Conservation (phyloP, 371 early-diverging fungal genomes). For the Phascolomyces articulosus region DNA sequence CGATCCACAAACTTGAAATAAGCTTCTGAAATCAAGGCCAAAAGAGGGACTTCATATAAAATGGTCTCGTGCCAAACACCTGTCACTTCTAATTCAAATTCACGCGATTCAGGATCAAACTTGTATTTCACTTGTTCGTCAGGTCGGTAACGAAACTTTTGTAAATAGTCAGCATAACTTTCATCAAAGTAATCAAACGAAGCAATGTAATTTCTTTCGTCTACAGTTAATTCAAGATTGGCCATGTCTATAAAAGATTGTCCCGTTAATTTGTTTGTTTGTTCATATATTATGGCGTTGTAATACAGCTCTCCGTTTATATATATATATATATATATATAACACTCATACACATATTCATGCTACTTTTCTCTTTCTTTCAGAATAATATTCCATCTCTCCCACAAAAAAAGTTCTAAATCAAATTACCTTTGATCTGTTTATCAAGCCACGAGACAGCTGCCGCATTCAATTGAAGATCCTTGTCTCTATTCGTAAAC, state of each 20-base stretch:
- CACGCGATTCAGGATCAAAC: constrained; percentile 31
- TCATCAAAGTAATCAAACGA: constrained; percentile 54
- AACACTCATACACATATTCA: neutral
- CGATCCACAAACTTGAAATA: constrained; percentile 71
- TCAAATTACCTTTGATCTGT: constrained; percentile 46
- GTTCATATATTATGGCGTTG: neutral
- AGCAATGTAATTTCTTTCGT: constrained; percentile 60
- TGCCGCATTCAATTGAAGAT: constrained; percentile 39
- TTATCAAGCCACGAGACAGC: constrained; percentile 53
- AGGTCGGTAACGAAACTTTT: constrained; percentile 63
- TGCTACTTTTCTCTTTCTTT: neutral
- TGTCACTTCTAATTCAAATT: constrained; percentile 51
- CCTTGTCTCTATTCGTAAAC: constrained; percentile 69
- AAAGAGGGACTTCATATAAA: constrained; percentile 75
- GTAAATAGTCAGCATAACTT: constrained; percentile 63
- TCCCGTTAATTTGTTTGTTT: neutral
- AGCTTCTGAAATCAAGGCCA: constrained; percentile 74
- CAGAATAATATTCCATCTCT: no score
- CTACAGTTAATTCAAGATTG: constrained; percentile 40
- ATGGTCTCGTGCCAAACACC: constrained; percentile 79
- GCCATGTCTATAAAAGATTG: constrained; percentile 26
- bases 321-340: no score
- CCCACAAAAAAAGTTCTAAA: no score
- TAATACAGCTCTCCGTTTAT: no score
- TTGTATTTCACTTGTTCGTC: constrained; percentile 52